A percentile compares a stretch with the other conserved stretches of the same genome.
These are phyloP conservation scores for Microcyclospora pomicola DNA, from an alignment of 2,329 filamentous ascomycete genomes.

Conservation along the genomic window DNA sequence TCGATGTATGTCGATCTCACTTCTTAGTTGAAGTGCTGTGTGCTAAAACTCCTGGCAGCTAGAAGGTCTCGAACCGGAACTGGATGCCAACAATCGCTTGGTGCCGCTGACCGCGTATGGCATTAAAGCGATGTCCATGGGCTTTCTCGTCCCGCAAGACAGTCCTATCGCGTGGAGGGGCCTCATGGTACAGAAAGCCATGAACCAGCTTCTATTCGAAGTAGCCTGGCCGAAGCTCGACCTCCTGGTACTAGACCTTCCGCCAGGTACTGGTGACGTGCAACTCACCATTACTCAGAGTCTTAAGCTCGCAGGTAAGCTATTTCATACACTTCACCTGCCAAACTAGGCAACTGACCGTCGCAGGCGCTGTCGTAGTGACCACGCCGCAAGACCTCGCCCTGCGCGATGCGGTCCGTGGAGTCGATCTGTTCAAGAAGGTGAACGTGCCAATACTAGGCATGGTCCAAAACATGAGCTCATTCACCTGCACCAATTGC, in stretches of 20 bases:
- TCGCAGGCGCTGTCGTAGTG: conserved; percentile 61
- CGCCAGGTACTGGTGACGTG: conserved; percentile 88
- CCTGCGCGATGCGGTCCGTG: conserved; percentile 80
- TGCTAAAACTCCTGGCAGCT: conserved; percentile 8
- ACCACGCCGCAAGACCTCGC: conserved; percentile 90
- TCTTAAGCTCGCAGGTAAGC: conserved; percentile 65
- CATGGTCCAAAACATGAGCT: conserved; percentile 83
- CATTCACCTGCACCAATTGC: conserved; percentile 61
- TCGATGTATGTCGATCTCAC: conserved; percentile 49
- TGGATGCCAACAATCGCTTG: conserved; percentile 50
- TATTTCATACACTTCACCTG: background rate
- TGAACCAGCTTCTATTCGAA: conserved; percentile 89
- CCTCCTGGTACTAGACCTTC: conserved; percentile 76
- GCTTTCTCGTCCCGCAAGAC: conserved; percentile 68
- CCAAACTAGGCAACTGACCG: background rate
- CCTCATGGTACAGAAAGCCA: conserved; percentile 92
- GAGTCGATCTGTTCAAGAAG: conserved; percentile 83
- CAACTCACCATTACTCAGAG: conserved; percentile 96
- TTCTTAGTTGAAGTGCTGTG: background rate
- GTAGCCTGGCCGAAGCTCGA: conserved; percentile 89
- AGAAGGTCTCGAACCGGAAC: conserved; percentile 20
- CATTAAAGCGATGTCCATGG: conserved; percentile 97
- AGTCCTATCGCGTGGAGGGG: conserved; percentile 90
- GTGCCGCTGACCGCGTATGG: conserved; percentile 87
- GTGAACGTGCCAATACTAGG: conserved; percentile 70